Evolutionary conservation across 352 stramenopile genomes (phyloP).

Genomic region (Phytophthora fragariae): DNA sequence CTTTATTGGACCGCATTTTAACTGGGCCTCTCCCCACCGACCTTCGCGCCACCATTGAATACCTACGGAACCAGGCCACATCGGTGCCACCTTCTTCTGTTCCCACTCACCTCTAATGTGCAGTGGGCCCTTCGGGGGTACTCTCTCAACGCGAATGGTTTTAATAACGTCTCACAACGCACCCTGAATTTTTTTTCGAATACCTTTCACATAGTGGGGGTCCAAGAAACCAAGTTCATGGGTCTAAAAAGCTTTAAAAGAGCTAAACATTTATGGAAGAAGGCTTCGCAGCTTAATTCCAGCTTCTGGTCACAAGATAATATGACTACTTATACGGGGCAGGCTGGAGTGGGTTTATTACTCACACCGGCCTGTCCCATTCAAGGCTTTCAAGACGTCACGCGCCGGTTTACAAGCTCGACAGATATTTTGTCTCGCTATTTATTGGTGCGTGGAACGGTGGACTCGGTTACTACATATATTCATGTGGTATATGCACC

Average conservation of each 20-base stretch:
- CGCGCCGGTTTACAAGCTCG: background rate
- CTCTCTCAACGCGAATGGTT: background rate
- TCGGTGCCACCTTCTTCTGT: background rate
- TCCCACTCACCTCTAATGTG: background rate
- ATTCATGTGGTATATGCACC: constrained; percentile 27
- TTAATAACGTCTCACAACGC: background rate
- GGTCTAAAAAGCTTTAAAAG: constrained; percentile 15
- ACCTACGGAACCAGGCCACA: background rate
- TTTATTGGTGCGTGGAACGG: background rate
- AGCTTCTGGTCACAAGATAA: constrained; percentile 33
- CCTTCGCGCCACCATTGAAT: background rate
- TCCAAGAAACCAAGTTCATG: constrained; percentile 12
- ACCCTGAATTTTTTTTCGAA: background rate
- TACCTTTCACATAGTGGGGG: background rate
- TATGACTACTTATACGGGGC: constrained; percentile 1
- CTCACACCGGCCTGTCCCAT: constrained; percentile 6
- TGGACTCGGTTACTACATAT: constrained; percentile 7
- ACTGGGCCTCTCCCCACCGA: background rate
- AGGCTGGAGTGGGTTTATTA: constrained; percentile 11
- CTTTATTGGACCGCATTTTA: background rate
- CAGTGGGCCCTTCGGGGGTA: background rate
- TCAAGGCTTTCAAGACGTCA: constrained; percentile 4
- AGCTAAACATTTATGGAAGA: constrained; percentile 4
- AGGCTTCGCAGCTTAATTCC: constrained; percentile 13
- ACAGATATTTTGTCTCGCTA: background rate